Percentiles rank a stretch among this genome's conserved stretches.
phyloP scores from a whole-genome alignment of 2,329 filamentous ascomycete genomes.

The Pseudogymnoascus verrucosus region DNA sequence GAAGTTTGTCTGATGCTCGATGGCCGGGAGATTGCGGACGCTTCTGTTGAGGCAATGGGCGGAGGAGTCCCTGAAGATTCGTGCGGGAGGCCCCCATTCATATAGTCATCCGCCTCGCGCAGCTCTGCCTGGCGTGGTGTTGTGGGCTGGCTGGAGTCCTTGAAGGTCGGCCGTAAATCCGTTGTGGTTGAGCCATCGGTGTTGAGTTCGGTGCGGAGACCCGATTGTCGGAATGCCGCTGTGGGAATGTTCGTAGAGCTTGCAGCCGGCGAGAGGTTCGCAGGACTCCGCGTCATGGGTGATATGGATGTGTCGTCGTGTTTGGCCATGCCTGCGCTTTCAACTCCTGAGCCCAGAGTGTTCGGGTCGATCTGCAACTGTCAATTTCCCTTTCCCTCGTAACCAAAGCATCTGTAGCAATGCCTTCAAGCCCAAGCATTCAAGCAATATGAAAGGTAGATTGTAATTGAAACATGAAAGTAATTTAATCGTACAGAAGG shows the following conservation, averaged over 20 bases:
- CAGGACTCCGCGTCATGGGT: conserved; percentile 29
- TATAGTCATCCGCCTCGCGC: conserved; percentile 24
- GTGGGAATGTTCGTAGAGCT: conserved; percentile 20
- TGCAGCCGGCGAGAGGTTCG: conserved; percentile 20
- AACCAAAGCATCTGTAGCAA: conserved; percentile 4
- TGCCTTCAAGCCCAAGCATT: conserved; percentile 3
- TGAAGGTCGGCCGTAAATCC: conserved; percentile 10
- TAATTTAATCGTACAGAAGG: conserved; percentile 1
- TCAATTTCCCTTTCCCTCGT: not conserved
- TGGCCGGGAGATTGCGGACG: not conserved
- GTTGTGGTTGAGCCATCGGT: conserved; percentile 14
- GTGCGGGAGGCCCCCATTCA: conserved; percentile 26
- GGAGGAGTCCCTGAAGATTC: conserved; percentile 4
- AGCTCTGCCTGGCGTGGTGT: conserved; percentile 11
- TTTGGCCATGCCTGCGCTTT: conserved; percentile 5
- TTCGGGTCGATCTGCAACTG: conserved; percentile 2
- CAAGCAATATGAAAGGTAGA: not conserved
- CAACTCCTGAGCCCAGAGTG: conserved; percentile 1
- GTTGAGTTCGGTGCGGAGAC: conserved; percentile 23
- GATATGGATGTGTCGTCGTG: conserved; percentile 18
- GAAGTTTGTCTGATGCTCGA: not conserved
- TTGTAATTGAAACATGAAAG: conserved; percentile 5
- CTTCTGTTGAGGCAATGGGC: not conserved
- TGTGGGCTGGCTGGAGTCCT: conserved; percentile 13
- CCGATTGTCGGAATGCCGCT: conserved; percentile 20